Evolutionary conservation across 805 yeast genomes (phyloP).

Genomic region (Suhomyces vadensis): DNA sequence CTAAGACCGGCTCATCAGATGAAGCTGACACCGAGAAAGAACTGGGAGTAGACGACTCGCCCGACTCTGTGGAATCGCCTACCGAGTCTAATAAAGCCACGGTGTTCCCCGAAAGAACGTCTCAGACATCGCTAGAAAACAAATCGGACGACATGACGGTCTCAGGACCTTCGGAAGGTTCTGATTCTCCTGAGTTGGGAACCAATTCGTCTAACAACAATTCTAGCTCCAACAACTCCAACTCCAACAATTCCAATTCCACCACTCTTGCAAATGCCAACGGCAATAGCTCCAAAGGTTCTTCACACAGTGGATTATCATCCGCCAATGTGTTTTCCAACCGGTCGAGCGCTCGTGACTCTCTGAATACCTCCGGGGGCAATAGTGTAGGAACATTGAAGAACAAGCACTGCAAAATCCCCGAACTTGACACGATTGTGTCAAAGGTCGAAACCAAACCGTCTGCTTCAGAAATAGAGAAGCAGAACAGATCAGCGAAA

Average conservation of each 20-base stretch:
- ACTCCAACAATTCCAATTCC: not conserved
- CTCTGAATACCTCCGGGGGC: constrained; percentile 10
- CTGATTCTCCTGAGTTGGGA: constrained; percentile 11
- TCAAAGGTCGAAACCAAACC: not conserved
- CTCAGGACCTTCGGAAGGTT: constrained; percentile 7
- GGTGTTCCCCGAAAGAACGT: not conserved
- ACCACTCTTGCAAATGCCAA: not conserved
- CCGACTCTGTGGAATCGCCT: constrained; percentile 10
- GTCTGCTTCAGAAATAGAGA: not conserved
- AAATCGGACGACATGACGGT: constrained; percentile 8
- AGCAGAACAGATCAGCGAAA: not conserved
- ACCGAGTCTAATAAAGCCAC: not conserved
- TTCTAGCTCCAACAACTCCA: not conserved
- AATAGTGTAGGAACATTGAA: constrained; percentile 8
- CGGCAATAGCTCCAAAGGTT: not conserved
- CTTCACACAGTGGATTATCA: not conserved
- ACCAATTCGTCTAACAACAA: constrained; percentile 2
- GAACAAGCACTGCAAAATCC: not conserved
- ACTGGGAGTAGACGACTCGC: not conserved
- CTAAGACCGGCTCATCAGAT: not conserved
- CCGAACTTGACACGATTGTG: not conserved
- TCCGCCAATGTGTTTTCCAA: constrained; percentile 13
- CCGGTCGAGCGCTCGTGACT: constrained; percentile 8
- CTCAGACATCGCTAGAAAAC: constrained; percentile 1
- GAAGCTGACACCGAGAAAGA: constrained; percentile 5